A percentile compares a stretch with the other conserved stretches of the same genome.
Evolutionary conservation across 1,284 basidiomycete genomes (phyloP).

Genomic region (Ustanciosporium gigantosporum): DNA sequence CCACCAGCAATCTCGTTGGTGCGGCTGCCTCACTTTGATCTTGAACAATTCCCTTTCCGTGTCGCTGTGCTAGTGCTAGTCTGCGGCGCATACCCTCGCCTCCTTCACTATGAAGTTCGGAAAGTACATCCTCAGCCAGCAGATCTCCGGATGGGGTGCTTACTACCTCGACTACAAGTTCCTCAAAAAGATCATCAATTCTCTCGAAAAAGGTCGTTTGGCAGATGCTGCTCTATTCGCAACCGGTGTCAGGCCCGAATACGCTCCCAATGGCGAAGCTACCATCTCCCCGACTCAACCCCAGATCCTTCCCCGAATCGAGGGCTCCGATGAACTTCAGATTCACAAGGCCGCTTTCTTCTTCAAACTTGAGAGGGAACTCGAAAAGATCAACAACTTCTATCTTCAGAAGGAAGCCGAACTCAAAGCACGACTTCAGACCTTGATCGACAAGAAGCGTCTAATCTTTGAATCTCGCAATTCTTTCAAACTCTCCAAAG

Average conservation of each 20-base stretch:
- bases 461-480: slow-evolving; percentile 37
- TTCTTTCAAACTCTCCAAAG: slow-evolving; percentile 48
- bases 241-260: slow-evolving; percentile 73
- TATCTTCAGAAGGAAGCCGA: slow-evolving; percentile 98
- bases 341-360: slow-evolving; percentile 98
- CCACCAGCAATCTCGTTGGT: no score
- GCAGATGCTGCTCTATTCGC: slow-evolving; percentile 86
- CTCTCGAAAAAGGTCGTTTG: slow-evolving; percentile 86
- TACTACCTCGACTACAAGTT: slow-evolving; percentile 99
- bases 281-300: slow-evolving; percentile 22
- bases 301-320: slow-evolving; percentile 43
- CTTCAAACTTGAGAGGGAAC: slow-evolving; percentile 95
- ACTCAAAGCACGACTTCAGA: slow-evolving; percentile 82
- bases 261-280: slow-evolving; percentile 13
- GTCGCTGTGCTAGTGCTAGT: no score
- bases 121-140: slow-evolving; percentile 94
- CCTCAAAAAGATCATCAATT: slow-evolving; percentile 97
- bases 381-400: slow-evolving; percentile 99
- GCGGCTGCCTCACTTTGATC: no score
- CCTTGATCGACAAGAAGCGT: slow-evolving; percentile 91
- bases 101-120: slow-evolving; percentile 75
- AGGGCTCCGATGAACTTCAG: slow-evolving; percentile 55
- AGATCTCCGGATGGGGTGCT: slow-evolving; percentile 93
- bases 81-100: no score
- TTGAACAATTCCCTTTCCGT: no score